Conservation (phyloP, 2,329 filamentous ascomycete species). For the Hawksworthiomyces lignivorus region DNA sequence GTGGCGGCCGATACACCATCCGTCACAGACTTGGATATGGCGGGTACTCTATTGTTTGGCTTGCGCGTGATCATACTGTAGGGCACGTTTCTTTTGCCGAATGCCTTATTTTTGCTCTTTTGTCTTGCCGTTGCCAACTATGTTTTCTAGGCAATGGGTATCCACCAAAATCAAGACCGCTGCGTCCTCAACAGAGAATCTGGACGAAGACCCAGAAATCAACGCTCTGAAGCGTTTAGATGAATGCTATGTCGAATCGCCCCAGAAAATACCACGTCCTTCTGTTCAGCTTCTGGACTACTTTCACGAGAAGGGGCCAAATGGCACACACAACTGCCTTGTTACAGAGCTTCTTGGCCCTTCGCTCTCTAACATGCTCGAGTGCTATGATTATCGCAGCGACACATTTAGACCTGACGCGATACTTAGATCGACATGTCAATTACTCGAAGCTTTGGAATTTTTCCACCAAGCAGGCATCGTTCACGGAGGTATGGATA, state of each 20-base stretch:
- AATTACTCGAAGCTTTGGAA: background rate
- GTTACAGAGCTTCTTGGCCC: constrained; percentile 1
- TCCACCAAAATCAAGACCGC: background rate
- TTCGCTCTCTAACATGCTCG: background rate
- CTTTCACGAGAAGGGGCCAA: background rate
- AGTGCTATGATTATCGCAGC: background rate
- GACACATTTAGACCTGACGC: background rate
- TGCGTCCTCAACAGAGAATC: background rate
- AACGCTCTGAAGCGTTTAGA: background rate
- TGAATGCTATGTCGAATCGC: background rate
- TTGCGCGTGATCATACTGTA: too few relatives aligned
- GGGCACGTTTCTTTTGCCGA: too few relatives aligned
- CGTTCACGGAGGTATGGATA: background rate
- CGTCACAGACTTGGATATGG: too few relatives aligned
- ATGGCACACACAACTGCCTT: background rate
- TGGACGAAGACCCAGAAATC: background rate
- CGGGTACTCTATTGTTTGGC: too few relatives aligned
- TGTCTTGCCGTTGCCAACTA: too few relatives aligned
- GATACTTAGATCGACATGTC: background rate
- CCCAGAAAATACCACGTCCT: background rate
- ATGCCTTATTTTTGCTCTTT: too few relatives aligned
- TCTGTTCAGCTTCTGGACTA: background rate
- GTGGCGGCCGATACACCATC: too few relatives aligned
- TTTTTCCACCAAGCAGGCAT: background rate
- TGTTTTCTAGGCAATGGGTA: background rate